phyloP scores from a whole-genome alignment of 768 basidiomycete genomes.

The Inosperma sp. region DNA sequence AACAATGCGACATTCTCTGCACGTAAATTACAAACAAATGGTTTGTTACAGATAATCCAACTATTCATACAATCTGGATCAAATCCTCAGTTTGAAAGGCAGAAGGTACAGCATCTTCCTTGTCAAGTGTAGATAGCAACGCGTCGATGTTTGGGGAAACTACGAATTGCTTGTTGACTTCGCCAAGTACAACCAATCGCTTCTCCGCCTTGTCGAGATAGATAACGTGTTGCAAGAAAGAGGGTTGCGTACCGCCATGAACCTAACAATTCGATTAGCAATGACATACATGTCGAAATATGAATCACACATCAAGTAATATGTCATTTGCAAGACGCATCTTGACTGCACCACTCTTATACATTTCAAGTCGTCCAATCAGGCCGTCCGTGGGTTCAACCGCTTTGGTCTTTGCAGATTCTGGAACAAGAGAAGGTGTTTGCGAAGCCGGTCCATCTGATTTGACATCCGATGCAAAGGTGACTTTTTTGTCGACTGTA shows the following conservation, averaged over 20 bases:
- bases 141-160: slow-evolving; percentile 80
- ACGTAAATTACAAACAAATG: background rate
- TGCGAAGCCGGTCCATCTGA: slow-evolving; percentile 25
- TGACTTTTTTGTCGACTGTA: slow-evolving; percentile 46
- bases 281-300: background rate
- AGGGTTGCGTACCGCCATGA: slow-evolving; percentile 74
- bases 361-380: slow-evolving; percentile 81
- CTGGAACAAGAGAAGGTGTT: slow-evolving; percentile 26
- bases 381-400: slow-evolving; percentile 57
- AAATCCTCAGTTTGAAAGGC: slow-evolving; percentile 44
- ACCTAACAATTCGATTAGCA: slow-evolving; percentile 44
- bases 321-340: slow-evolving; percentile 81
- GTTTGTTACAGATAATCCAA: background rate
- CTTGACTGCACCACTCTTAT: slow-evolving; percentile 80
- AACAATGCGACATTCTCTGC: too few relatives aligned
- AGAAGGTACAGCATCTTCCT: slow-evolving; percentile 35
- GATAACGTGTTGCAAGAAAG: slow-evolving; percentile 86
- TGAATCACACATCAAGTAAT: slow-evolving; percentile 55
- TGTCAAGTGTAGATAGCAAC: slow-evolving; percentile 62
- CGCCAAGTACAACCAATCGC: slow-evolving; percentile 70
- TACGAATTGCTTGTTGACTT: slow-evolving; percentile 79
- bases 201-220: slow-evolving; percentile 59
- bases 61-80: slow-evolving; percentile 47
- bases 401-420: slow-evolving; percentile 19
- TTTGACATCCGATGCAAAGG: slow-evolving; percentile 62